Conservation (phyloP, 2,329 filamentous ascomycete species). For the Pestalotiopsis sp. region DNA sequence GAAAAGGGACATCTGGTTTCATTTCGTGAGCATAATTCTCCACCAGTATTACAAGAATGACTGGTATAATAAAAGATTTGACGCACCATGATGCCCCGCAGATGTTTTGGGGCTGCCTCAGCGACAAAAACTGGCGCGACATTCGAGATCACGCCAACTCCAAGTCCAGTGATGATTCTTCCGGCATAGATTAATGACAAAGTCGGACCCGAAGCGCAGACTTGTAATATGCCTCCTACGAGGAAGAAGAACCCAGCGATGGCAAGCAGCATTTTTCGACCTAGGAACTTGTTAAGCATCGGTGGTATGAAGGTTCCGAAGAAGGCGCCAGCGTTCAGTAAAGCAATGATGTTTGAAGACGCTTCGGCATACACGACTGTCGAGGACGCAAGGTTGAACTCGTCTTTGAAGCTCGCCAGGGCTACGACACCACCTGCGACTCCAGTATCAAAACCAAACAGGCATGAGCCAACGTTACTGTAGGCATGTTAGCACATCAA, state of each 20-base stretch:
- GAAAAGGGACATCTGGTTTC: background rate
- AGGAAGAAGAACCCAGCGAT: background rate
- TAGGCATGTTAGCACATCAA: background rate
- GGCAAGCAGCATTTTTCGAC: background rate
- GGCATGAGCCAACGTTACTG: background rate
- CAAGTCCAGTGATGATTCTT: conserved; percentile 23
- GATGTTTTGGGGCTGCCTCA: conserved; percentile 20
- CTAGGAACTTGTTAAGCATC: background rate
- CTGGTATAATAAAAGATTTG: background rate
- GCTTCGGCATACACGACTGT: background rate
- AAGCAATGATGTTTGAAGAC: conserved; percentile 4
- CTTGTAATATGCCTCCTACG: background rate
- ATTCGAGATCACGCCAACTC: conserved; percentile 32
- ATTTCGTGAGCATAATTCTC: background rate
- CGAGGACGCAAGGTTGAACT: background rate
- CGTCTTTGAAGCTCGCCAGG: background rate
- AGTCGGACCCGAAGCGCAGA: background rate
- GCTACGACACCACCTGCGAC: background rate
- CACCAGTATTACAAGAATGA: background rate
- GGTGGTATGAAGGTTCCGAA: conserved; percentile 1
- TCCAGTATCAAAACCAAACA: conserved; percentile 4
- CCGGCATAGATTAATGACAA: background rate
- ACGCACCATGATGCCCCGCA: conserved; percentile 2
- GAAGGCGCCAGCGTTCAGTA: conserved; percentile 4
- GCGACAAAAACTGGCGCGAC: conserved; percentile 39